Percentiles rank a stretch among this genome's conserved stretches.
phyloP scores from a whole-genome alignment of 495 filamentous ascomycete genomes.

The Aspergillus heteromorphus region DNA sequence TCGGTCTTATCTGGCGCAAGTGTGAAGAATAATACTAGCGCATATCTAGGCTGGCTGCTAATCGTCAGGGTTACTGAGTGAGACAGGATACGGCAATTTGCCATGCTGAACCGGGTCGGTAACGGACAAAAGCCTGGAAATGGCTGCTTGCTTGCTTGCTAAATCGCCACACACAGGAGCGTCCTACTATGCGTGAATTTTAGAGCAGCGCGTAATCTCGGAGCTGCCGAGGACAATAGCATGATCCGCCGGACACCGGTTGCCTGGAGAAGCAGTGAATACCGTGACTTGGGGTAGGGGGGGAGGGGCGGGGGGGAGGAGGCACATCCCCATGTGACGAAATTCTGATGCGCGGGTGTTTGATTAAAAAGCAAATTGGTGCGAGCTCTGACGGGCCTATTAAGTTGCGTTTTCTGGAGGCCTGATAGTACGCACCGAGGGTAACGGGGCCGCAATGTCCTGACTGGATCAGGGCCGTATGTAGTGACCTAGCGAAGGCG shows the following conservation, averaged over 20 bases:
- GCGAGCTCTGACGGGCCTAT: not conserved
- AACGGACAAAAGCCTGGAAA: not conserved
- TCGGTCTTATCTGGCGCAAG: too few species aligned
- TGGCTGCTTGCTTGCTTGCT: too few species aligned
- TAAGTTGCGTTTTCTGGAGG: not conserved
- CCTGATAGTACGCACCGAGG: slow-evolving; percentile 4
- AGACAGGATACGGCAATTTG: not conserved
- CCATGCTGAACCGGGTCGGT: not conserved
- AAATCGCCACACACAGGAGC: not conserved
- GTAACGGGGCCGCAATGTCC: not conserved
- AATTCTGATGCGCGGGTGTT: not conserved
- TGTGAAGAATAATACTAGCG: too few species aligned
- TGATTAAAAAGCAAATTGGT: not conserved
- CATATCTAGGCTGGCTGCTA: too few species aligned
- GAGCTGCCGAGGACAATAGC: not conserved
- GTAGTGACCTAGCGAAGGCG: not conserved
- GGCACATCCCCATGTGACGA: not conserved
- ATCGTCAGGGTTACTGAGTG: not conserved
- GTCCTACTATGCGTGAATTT: not conserved
- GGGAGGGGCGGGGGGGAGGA: too few species aligned
- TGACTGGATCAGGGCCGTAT: not conserved
- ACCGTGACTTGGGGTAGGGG: not conserved
- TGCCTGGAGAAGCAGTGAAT: not conserved
- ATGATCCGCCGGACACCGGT: not conserved
- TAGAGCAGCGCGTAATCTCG: not conserved